Base-by-base conservation (phyloP, 345 rosid genomes). In the Eucalyptus curtisii region DNA sequence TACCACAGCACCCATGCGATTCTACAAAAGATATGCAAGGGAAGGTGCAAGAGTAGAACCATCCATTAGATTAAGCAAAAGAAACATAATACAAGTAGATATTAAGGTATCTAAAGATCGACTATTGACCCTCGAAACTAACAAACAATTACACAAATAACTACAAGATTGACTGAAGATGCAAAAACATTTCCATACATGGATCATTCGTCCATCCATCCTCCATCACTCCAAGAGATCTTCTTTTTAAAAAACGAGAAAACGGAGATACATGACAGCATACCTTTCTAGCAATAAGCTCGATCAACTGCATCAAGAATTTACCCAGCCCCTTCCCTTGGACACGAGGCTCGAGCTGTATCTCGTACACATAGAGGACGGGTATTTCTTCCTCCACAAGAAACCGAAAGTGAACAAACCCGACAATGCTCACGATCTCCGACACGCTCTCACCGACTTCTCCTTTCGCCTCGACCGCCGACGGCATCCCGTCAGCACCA, bases 281-380 rank as follows among this genome's bases (percentile, higher is more conserved):
- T 86, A 96, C 98, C 99, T 98, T 95, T 11, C 88, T 90, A 90
- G 99, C 99, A 92, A 98, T 94, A 66, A 94, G 96, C 95, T 96
- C 97, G 79, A 96, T 86, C 87, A 96, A 91, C 90, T 95, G 96
- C 99, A 98, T 98, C 84, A 98, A 90, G 93, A 94, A 95, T 55
- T 95, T 94, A 52, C 99, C 99, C 30, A 97, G 87, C 88, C 99
- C 98, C 90, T 93, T 96, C 48, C 98, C 96, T 90, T 94, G 99
- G 86, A 94, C 91, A 44, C 76, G 89, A 86, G 96, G 89, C 87
- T 97, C 95, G 24, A 98, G 95, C 91, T 96, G 99, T 80, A 97
- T 87, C 89, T 98, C 99, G 87, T 98, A 98, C 49, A 97, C 94
- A 66, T 98, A 98, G 86, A 98, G 94, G 50, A 97, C 98, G 8